Conservation (phyloP, 805 yeast genomes). For the Starmerella scarabaei region DNA sequence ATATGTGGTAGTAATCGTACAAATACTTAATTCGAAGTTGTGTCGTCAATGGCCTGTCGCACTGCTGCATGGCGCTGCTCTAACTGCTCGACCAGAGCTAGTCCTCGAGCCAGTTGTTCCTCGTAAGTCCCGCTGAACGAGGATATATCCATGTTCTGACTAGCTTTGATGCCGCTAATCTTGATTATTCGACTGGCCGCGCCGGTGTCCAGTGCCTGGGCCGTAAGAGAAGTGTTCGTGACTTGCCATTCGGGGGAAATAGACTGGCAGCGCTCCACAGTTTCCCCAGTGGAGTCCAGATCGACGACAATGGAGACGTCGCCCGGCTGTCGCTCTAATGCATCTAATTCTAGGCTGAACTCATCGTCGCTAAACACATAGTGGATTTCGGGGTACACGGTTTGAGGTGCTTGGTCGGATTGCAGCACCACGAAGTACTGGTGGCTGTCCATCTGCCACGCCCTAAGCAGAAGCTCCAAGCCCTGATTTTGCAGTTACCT, state of each 20-base stretch:
- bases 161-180: conserved; percentile 15
- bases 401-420: conserved; percentile 8
- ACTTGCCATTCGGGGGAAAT: conserved; percentile 31
- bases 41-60: not conserved
- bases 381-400: conserved; percentile 29
- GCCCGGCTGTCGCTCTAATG: conserved; percentile 22
- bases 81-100: conserved; percentile 13
- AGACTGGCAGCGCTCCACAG: conserved; percentile 25
- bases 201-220: conserved; percentile 17
- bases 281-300: conserved; percentile 26
- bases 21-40: not conserved
- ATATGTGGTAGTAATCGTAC: not conserved
- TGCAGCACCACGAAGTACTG: conserved; percentile 20
- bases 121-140: conserved; percentile 14
- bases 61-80: conserved; percentile 18
- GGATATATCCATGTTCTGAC: conserved; percentile 18
- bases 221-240: conserved; percentile 17
- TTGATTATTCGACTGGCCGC: conserved; percentile 13
- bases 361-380: conserved; percentile 30
- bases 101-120: conserved; percentile 10
- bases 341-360: conserved; percentile 26
- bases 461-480: too few species aligned
- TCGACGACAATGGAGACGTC: conserved; percentile 29
- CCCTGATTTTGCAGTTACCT: too few species aligned
- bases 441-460: conserved; percentile 7